phyloP scores from a whole-genome alignment of 257 asterid genomes.

The Gynochthodes officinalis region DNA sequence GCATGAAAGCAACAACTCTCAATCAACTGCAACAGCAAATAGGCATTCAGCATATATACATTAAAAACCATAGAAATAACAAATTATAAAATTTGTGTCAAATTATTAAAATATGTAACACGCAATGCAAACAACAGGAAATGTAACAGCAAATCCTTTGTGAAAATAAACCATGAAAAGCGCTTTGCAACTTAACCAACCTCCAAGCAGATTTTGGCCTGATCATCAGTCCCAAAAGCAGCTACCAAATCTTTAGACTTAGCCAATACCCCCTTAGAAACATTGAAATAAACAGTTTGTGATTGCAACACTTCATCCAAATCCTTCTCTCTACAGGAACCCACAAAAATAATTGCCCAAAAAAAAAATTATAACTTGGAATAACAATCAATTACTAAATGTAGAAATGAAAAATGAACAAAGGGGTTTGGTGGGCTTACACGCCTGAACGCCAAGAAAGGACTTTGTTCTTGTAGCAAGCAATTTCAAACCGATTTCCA shows the following conservation, averaged over 20 bases:
- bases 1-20: not conserved
- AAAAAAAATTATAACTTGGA: not conserved
- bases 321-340: slow-evolving; percentile 65
- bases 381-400: not conserved
- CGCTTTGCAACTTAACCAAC: slow-evolving; percentile 22
- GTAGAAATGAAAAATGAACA: not conserved
- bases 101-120: too few relatives aligned
- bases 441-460: slow-evolving; percentile 94
- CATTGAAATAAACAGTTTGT: slow-evolving; percentile 78
- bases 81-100: too few relatives aligned
- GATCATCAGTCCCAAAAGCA: slow-evolving; percentile 90
- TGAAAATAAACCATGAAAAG: not conserved
- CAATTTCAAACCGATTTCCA: slow-evolving; percentile 86
- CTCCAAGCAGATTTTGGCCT: slow-evolving; percentile 74
- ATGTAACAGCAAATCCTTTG: not conserved
- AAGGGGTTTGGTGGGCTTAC: slow-evolving; percentile 25
- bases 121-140: too few relatives aligned
- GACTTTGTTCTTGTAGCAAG: slow-evolving; percentile 96
- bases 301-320: slow-evolving; percentile 98
- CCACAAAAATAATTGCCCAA: slow-evolving; percentile 11
- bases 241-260: slow-evolving; percentile 72
- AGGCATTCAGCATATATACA: not conserved
- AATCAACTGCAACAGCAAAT: not conserved
- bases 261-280: slow-evolving; percentile 86
- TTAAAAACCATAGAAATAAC: not conserved